Percentiles rank a stretch among this genome's conserved stretches.
These are phyloP conservation scores for Pythium insidiosum DNA, from an alignment of 352 stramenopile genomes.

Conservation along the genomic window DNA sequence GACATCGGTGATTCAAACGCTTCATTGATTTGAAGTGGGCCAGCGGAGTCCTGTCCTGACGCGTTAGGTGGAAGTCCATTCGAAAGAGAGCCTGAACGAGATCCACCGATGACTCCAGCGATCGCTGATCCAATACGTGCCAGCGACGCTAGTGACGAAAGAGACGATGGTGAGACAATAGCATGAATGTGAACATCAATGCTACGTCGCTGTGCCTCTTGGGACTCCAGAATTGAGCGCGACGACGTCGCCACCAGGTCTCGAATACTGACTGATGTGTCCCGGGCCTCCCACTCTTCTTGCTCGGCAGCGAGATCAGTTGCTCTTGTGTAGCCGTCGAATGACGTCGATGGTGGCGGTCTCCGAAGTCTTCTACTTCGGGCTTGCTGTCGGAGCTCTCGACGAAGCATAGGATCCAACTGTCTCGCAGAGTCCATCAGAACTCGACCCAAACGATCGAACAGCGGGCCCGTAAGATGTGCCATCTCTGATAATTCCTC, in stretches of 20 bases:
- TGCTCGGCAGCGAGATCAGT: neutral
- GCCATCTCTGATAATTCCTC: constrained; percentile 54
- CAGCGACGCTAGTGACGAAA: constrained; percentile 51
- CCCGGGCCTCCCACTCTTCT: too few relatives aligned
- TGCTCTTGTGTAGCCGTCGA: constrained; percentile 18
- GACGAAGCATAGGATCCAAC: constrained; percentile 51
- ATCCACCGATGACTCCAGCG: constrained; percentile 14
- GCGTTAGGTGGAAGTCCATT: neutral
- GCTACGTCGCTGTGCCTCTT: constrained; percentile 46
- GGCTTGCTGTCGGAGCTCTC: constrained; percentile 27
- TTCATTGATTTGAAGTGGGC: constrained; percentile 21
- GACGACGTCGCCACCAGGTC: constrained; percentile 55
- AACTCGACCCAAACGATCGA: constrained; percentile 73
- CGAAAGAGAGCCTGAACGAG: constrained; percentile 1
- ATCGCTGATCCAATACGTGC: constrained; percentile 13
- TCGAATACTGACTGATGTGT: constrained; percentile 44
- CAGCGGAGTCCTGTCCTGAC: neutral
- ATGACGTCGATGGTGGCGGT: constrained; percentile 20
- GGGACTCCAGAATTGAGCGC: too few relatives aligned
- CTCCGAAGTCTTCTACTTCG: constrained; percentile 19
- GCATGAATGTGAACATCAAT: constrained; percentile 87
- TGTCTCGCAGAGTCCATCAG: constrained; percentile 56
- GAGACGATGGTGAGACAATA: constrained; percentile 66
- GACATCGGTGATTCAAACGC: constrained; percentile 28
- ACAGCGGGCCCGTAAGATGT: constrained; percentile 61